Evolutionary conservation across 2,329 filamentous ascomycete genomes (phyloP), one percentile per base, ranked within the genome.

Genomic region (Cladosporium sp.): DNA sequence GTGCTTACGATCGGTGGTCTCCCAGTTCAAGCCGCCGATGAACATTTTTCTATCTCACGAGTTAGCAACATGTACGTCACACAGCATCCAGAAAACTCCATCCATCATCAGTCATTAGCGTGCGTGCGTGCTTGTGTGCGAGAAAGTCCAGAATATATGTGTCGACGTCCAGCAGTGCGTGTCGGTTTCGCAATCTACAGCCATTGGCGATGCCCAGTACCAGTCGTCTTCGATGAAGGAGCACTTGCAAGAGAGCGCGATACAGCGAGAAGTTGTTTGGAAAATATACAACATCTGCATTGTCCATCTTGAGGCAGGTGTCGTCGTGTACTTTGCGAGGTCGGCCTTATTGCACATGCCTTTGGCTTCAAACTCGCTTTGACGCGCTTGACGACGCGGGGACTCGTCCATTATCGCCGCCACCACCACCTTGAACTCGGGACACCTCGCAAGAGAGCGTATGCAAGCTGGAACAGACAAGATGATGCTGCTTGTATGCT

Each of bases 21-120:
- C 95, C 95, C 95, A 99, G 78, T 99, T 99, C 65, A 99, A 83
- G 49, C 95, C 95, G 74, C 95, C 95, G 80, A 99, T 99, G 75
- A 99, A 99, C 95, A 99, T 99, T 84, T 99, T 99, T 75, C 95
- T 99, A 76, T 70, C 2, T 18, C 36, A 55, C n/a, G 36, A 32
- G 61, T 64, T 57, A 64, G 61, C 38, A 30, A 52, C 15, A 11
- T 52, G 51, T 44, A 5, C 34, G 3, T 36, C 30, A 21, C 30
- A 34, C 7, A 32, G 32, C 14, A 21, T 8, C 28, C 28, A 30
- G 24, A 30, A 55, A 12, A 12, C 10, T 24, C 2, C 2, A 11
- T 34, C 52, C 52, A 12, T 21, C 6, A 26, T 36, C 10, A 58
- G 32, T 49, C 30, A 51, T 65, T 34, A 65, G 63, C 57, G 63